These are phyloP conservation scores for Nymphaea colorata DNA, from an alignment of 164 flowering plant species.

Conservation along the genomic window DNA sequence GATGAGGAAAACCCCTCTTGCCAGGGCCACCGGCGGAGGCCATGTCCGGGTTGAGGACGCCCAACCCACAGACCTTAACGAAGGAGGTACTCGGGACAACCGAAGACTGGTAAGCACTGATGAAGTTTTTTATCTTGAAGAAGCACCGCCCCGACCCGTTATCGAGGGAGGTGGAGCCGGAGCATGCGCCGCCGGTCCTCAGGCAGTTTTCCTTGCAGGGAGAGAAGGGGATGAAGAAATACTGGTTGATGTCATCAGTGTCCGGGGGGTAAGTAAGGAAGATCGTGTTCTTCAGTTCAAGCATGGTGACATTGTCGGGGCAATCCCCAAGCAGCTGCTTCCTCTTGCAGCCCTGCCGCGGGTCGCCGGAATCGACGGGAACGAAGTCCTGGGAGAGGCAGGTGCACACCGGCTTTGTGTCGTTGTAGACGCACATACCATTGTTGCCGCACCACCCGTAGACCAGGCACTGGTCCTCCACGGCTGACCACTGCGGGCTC, in stretches of 20 bases:
- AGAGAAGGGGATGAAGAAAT: conserved; percentile 27
- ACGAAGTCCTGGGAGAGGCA: conserved; percentile 77
- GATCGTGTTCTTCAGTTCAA: conserved; percentile 35
- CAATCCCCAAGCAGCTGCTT: conserved; percentile 49
- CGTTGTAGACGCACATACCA: conserved; percentile 73
- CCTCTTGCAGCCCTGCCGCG: conserved; percentile 65
- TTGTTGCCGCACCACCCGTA: conserved; percentile 74
- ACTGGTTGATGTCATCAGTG: conserved; percentile 13
- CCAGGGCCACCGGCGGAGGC: not conserved
- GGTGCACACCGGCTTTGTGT: conserved; percentile 40
- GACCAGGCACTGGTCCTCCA: conserved; percentile 62
- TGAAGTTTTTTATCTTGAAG: conserved; percentile 28
- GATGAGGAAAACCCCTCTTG: not conserved
- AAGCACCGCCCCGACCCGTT: conserved; percentile 73
- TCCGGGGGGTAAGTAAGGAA: conserved; percentile 65
- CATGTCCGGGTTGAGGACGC: conserved; percentile 17
- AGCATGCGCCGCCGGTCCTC: conserved; percentile 24
- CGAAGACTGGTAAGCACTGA: conserved; percentile 61
- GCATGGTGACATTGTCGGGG: conserved; percentile 33
- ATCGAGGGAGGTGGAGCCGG: conserved; percentile 48
- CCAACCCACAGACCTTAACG: conserved; percentile 61
- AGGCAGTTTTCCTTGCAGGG: conserved; percentile 62
- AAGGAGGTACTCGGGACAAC: conserved; percentile 62
- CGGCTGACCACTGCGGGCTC: conserved; percentile 58
- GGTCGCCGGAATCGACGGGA: conserved; percentile 40